Base-by-base conservation (phyloP, 306 rosid genomes). In the Sindora glabra region DNA sequence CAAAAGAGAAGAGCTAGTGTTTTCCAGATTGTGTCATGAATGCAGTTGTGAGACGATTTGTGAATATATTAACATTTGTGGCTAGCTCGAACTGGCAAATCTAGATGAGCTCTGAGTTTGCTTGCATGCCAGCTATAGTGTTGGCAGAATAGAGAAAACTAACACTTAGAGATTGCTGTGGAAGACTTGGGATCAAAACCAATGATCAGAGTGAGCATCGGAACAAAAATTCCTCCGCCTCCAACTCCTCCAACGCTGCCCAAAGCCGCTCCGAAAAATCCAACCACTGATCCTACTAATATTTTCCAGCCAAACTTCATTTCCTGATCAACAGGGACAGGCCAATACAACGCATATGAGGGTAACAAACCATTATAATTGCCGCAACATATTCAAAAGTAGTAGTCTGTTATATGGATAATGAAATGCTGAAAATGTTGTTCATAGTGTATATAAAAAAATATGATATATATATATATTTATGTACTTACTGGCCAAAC, bases 231-330 rank as follows among this genome's bases (percentile, higher is more conserved):
- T 68, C 96, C 96, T 36, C 94, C 96, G 18, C 96, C 96, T 41
- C 96, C 96, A 51, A 87, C 95, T 13, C 96, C 96, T 16, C 96
- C 96, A 7, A 88, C 89, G 44, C 96, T 88, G 0, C 96, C 96
- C 72, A 88, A 74, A 4, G 96, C 96, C 29, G 96, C 94, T 24
- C 96, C 96, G 10, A 85, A 76, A 82, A 88, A 88, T 74, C 96
- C 94, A 40, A 88, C 80, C 12, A 82, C 69, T 47, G 96, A 61
- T 56, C 96, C 96, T 6, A 76, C 79, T 8, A 78, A 12, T 6
- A 85, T 76, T 73, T 79, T 84, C 96, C 96, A 88, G 30, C 83
- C 87, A 69, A 88, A 85, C 59, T 77, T 68, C 94, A 88, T 73
- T 27, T 84, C 96, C 96, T 88, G 85, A 55, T 50, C 74, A 80